Percentiles rank a stretch among this genome's conserved stretches.
Evolutionary conservation across 768 basidiomycete species (phyloP).

Genomic region (Fomitopsis serialis): DNA sequence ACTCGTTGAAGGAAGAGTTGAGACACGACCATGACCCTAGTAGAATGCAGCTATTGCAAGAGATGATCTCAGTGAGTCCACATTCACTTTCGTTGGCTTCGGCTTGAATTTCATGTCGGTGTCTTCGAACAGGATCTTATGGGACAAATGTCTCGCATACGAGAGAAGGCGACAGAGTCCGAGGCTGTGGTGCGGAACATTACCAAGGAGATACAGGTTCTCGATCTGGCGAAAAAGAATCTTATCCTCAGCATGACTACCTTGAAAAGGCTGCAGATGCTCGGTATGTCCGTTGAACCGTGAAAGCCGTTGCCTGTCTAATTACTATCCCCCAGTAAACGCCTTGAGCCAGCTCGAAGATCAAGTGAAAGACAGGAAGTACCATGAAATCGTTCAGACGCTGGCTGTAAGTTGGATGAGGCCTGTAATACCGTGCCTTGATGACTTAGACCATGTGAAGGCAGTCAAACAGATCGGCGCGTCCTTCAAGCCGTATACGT

Average conservation of each 20-base stretch:
- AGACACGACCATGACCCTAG: constrained; percentile 78
- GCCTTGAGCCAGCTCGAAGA: constrained; percentile 78
- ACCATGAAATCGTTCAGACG: constrained; percentile 78
- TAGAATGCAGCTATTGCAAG: constrained; percentile 87
- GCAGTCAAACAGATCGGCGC: constrained; percentile 83
- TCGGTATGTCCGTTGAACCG: constrained; percentile 45
- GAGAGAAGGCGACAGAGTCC: constrained; percentile 95
- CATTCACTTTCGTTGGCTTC: background rate
- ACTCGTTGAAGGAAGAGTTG: constrained; percentile 60
- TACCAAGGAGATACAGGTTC: constrained; percentile 91
- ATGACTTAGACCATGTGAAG: constrained; percentile 31
- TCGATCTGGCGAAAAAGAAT: constrained; percentile 93
- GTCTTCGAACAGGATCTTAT: constrained; percentile 91
- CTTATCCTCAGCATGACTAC: constrained; percentile 86
- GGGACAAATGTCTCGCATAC: constrained; percentile 91
- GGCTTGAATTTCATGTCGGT: too few relatives aligned
- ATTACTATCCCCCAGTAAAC: constrained; percentile 49
- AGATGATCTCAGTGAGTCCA: constrained; percentile 82
- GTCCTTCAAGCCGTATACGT: constrained; percentile 74
- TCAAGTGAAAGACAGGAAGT: constrained; percentile 71
- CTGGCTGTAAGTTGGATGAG: constrained; percentile 53
- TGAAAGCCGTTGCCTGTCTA: background rate
- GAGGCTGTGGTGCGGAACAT: constrained; percentile 95
- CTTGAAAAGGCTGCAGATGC: constrained; percentile 87
- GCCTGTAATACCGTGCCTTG: background rate